These are phyloP conservation scores for Trichoderma atroviride DNA, from an alignment of 2,329 filamentous ascomycete genomes.

Conservation along the genomic window DNA sequence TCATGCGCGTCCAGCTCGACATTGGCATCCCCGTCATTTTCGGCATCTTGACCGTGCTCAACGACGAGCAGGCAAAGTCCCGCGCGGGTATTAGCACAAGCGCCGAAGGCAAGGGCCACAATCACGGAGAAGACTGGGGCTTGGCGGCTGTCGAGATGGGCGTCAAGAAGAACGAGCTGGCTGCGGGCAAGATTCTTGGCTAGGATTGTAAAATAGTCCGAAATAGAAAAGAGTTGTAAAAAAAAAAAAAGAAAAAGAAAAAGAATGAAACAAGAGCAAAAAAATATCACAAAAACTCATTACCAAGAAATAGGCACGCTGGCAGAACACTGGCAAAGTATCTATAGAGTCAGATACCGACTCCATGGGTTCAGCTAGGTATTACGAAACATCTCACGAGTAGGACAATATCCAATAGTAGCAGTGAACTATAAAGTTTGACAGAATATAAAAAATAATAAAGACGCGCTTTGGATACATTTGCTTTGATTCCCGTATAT, in stretches of 20 bases:
- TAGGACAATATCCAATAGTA: neutral
- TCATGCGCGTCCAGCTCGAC: conserved; percentile 94
- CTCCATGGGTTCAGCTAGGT: neutral
- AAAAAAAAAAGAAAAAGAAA: neutral
- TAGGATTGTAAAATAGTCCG: conserved; percentile 30
- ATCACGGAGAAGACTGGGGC: conserved; percentile 97
- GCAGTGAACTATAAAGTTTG: neutral
- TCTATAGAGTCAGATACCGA: neutral
- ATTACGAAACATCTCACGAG: neutral
- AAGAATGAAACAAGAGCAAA: neutral
- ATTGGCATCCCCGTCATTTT: conserved; percentile 88
- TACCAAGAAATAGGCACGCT: neutral
- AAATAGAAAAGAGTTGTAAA: neutral
- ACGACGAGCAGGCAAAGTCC: conserved; percentile 82
- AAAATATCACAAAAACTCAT: neutral
- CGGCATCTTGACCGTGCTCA: conserved; percentile 86
- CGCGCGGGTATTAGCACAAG: conserved; percentile 86
- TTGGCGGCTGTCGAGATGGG: conserved; percentile 92
- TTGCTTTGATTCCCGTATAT: neutral
- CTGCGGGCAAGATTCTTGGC: conserved; percentile 64
- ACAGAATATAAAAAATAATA: neutral
- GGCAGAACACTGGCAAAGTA: neutral
- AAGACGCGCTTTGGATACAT: conserved; percentile 5
- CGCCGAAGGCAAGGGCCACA: conserved; percentile 68
- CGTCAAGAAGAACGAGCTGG: conserved; percentile 83